Evolutionary conservation across 2,329 filamentous ascomycete species (phyloP).

Genomic region (Trichoderma cornu-damae): DNA sequence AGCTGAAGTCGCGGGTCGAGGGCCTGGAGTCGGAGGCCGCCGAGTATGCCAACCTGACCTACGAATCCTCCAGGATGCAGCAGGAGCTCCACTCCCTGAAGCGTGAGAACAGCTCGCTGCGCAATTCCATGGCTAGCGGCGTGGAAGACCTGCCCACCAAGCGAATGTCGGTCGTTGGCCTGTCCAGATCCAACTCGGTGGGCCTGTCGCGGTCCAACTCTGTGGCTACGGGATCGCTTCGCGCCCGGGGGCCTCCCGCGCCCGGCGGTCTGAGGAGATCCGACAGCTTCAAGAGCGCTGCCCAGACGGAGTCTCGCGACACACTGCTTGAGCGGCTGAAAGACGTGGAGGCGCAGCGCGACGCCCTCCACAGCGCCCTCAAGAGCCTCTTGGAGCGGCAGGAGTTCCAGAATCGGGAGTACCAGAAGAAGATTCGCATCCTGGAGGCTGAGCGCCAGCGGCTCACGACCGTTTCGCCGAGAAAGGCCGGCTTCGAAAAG

Average conservation of each 20-base stretch:
- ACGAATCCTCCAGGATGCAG: conserved; percentile 78
- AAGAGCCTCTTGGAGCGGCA: conserved; percentile 82
- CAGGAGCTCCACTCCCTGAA: conserved; percentile 74
- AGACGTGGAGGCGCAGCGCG: conserved; percentile 88
- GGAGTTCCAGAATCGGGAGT: conserved; percentile 76
- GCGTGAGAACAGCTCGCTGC: conserved; percentile 58
- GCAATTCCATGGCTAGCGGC: conserved; percentile 32
- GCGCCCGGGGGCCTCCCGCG: conserved; percentile 36
- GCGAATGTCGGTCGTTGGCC: conserved; percentile 32
- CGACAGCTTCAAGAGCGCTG: conserved; percentile 47
- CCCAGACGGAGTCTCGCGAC: conserved; percentile 56
- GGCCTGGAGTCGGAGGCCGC: conserved; percentile 70
- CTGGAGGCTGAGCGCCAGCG: conserved; percentile 75
- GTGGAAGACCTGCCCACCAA: conserved; percentile 21
- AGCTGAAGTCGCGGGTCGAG: conserved; percentile 69
- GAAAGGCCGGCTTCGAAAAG: conserved; percentile 72
- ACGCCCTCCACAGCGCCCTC: conserved; percentile 82
- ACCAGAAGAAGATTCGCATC: conserved; percentile 70
- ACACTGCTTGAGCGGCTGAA: conserved; percentile 74
- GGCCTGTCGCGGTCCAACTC: conserved; percentile 63
- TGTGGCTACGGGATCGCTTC: conserved; percentile 51
- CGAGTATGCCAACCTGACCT: conserved; percentile 66
- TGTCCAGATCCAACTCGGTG: conserved; percentile 63
- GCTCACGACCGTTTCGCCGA: conserved; percentile 62
- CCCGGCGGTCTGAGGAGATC: conserved; percentile 51